phyloP scores from a whole-genome alignment of 2,329 filamentous ascomycete genomes.

The Fusarium stilboides region DNA sequence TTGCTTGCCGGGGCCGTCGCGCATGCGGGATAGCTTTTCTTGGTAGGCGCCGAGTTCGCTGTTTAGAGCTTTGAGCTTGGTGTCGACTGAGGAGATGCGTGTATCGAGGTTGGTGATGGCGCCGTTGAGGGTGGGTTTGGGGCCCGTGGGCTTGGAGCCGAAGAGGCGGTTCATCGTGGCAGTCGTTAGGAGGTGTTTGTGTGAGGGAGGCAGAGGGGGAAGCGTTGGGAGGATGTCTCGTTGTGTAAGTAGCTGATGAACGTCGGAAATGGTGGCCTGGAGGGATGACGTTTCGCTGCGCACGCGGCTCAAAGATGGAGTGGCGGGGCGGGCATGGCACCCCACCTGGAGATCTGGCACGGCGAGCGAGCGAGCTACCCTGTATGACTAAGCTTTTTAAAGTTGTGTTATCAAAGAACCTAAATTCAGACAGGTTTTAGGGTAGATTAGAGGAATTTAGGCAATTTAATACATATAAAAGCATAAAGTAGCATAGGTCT shows the following conservation, averaged over 20 bases:
- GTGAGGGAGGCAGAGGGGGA: not conserved
- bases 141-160: constrained; percentile 86
- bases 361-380: constrained; percentile 6
- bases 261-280: constrained; percentile 41
- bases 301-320: constrained; percentile 36
- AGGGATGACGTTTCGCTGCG: constrained; percentile 48
- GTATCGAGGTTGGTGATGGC: constrained; percentile 90
- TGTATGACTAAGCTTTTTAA: not conserved
- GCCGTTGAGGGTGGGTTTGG: constrained; percentile 88
- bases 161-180: constrained; percentile 93
- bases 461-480: rapidly evolving
- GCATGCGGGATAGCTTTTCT: constrained; percentile 89
- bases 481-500: rapidly evolving
- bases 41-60: constrained; percentile 92
- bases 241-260: constrained; percentile 10
- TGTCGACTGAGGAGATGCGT: constrained; percentile 89
- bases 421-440: rapidly evolving
- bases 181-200: not conserved
- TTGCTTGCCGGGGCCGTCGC: constrained; percentile 92
- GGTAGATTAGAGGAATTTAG: rapidly evolving
- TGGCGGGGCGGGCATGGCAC: constrained; percentile 15
- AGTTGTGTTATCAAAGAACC: not conserved
- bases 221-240: not conserved
- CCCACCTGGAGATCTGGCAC: constrained; percentile 21
- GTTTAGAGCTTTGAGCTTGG: constrained; percentile 93